phyloP scores from a whole-genome alignment of 1,284 basidiomycete species.

The Puccinia coronata region DNA sequence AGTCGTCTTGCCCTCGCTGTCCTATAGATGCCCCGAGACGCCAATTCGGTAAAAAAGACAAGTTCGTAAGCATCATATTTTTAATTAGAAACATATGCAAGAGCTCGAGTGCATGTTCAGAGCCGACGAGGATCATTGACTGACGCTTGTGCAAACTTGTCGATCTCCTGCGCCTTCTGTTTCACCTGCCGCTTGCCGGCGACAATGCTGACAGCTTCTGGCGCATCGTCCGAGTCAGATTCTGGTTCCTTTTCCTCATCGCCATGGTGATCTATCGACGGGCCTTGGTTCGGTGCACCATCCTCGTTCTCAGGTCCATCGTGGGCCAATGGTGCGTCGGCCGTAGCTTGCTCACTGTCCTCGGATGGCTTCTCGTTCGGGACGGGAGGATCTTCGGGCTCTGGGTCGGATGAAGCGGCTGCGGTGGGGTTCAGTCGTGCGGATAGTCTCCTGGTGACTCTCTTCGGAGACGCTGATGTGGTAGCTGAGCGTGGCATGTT shows the following conservation, averaged over 20 bases:
- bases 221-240: slow-evolving; percentile 38
- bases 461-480: neutral
- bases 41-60: neutral
- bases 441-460: neutral
- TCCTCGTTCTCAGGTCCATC: slow-evolving; percentile 55
- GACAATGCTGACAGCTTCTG: slow-evolving; percentile 33
- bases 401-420: neutral
- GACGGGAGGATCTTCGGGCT: neutral
- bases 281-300: slow-evolving; percentile 64
- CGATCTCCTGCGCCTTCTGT: slow-evolving; percentile 14
- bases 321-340: neutral
- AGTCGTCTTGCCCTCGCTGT: slow-evolving; percentile 22
- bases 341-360: neutral
- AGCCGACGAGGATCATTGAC: neutral
- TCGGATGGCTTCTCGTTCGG: neutral
- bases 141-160: slow-evolving; percentile 38
- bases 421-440: neutral
- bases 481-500: neutral
- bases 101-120: too few relatives aligned
- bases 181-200: slow-evolving; percentile 38
- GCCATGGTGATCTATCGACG: slow-evolving; percentile 71
- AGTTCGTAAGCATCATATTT: neutral
- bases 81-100: neutral
- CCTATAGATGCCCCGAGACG: neutral
- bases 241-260: slow-evolving; percentile 49